Evolutionary conservation across 2,329 filamentous ascomycete species (phyloP), one percentile per base, ranked within the genome.

Genomic region (Sclerotinia trifoliorum): DNA sequence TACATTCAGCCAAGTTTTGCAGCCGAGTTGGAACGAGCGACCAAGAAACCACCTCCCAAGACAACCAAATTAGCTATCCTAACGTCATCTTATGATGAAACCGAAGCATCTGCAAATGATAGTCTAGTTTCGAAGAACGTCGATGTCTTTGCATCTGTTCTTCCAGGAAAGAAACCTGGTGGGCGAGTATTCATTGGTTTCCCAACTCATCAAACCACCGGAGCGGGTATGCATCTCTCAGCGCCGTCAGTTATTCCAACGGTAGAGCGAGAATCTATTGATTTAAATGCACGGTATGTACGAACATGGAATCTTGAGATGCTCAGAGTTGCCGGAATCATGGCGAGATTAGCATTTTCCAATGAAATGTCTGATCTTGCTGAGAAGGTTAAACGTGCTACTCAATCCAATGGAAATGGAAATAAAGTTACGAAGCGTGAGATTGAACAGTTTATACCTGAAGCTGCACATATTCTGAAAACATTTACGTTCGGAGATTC

Each of bases 131-230:
- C 85, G 10, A 87, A 89, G 70, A 84, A 86, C 3, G 84, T 86
- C 0, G 92, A 97, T 76, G 88, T 99, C 10, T 97, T 99, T 78
- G 87, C 91, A 1, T 95, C 94, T 1, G 94, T 99, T 0, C 80
- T 98, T 6, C 95, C 95, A 2, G 93, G 87, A 68, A 96, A 93
- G 78, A 91, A 92, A 74, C 86, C 86, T 0, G 87, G 87, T 11
- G 95, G 95, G 8, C 89, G 92, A 65, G 91, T 99, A 66, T 99
- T 98, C 76, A 99, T 99, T 75, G 95, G 95, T 0, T 99, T 99
- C 76, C 94, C 95, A 3, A 99, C 95, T 1, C 94, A 94, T 73
- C 95, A 99, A 80, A 99, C 95, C 0, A 99, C 96, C 0, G 95
- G 94, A 66, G 88, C 94, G 39, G 91, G 94, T 21, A 91, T 96